Base-by-base conservation (phyloP, 345 rosid species). In the Pistacia vera region DNA sequence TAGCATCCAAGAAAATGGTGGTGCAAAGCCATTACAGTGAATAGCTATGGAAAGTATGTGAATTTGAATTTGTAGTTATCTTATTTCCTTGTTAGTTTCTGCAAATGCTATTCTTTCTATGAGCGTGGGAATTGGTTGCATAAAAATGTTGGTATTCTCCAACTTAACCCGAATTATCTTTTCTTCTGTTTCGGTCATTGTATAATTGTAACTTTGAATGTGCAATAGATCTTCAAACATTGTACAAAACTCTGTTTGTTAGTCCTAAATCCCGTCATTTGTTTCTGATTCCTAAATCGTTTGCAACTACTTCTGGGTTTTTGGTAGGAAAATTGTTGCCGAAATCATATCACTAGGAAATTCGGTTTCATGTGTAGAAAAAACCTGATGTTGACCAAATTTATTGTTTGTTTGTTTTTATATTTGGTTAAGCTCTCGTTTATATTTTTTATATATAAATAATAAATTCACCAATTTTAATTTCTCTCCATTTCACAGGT, bases 1-100 rank as follows among this genome's bases (percentile, higher is more conserved):
- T 76, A 84, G 83, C 52, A 61, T 41, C 69, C 91, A 85, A 75
- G 97, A 94, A 83, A 91, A 88, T 30, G 94, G 89, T 6, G 94
- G 84, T 7, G 88, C 83, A 9, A 88, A 86, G 66, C 90, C 86
- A 18, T 83, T 68, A 16, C 41, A 82, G 77, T 64, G 35, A 89
- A 78, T 41, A 41, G 46, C 46, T 5, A 41, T 41, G 46, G 46
- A 5, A 41, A 41, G 46, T 41, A 70, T 16, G 73, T 69, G 77
- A 56, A 66, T 35, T 57, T 13, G 55, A 20, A 22, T 48, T 67
- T 18, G 13, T 63, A 76, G 58, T 36, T 11, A 17, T 64, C 7
- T 70, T 75, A 8, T 48, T 78, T 35, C 30, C 25, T 25, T 22
- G 7, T 17, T 33, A 22, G 56, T 63, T 71, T 72, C n/a, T 68